Conservation (phyloP, 2,329 filamentous ascomycete species). For the Ceratocystis diversiconidia region DNA sequence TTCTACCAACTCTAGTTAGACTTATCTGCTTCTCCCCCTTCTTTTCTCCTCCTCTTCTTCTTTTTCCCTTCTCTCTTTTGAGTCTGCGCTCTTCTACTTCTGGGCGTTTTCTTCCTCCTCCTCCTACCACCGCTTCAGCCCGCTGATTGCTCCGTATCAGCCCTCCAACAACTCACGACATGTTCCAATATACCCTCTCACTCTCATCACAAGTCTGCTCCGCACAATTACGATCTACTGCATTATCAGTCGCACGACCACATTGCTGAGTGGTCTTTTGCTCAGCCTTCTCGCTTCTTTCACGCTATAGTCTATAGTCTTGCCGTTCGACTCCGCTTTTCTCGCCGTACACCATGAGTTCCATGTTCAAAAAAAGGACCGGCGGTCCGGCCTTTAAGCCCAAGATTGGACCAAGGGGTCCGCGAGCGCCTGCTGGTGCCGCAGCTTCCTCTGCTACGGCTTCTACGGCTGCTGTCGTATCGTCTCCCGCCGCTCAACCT, state of each 20-base stretch:
- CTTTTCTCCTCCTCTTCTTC: neutral
- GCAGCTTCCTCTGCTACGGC: constrained; percentile 2
- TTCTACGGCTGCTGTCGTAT: constrained; percentile 2
- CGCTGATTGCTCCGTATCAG: constrained; percentile 7
- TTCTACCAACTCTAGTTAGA: neutral
- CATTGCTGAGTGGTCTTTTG: constrained; percentile 10
- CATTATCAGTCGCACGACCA: constrained; percentile 12
- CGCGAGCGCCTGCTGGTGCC: constrained; percentile 27
- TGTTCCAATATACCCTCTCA: constrained; percentile 15
- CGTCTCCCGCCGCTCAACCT: neutral
- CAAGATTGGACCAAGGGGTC: constrained; percentile 41
- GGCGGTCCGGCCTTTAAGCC: constrained; percentile 50
- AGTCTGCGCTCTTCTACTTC: neutral
- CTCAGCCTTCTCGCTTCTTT: neutral
- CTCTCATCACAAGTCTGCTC: constrained; percentile 13
- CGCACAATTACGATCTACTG: constrained; percentile 10
- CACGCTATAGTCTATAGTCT: neutral
- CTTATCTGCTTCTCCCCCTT: neutral
- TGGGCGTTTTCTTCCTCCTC: neutral
- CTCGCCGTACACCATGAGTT: constrained; percentile 38
- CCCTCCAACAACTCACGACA: constrained; percentile 10
- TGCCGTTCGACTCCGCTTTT: neutral
- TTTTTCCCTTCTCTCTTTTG: neutral
- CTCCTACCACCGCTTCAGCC: neutral
- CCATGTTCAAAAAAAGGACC: constrained; percentile 53